Evolutionary conservation across 2,329 filamentous ascomycete species (phyloP).

Genomic region (Blumeriella jaapii): DNA sequence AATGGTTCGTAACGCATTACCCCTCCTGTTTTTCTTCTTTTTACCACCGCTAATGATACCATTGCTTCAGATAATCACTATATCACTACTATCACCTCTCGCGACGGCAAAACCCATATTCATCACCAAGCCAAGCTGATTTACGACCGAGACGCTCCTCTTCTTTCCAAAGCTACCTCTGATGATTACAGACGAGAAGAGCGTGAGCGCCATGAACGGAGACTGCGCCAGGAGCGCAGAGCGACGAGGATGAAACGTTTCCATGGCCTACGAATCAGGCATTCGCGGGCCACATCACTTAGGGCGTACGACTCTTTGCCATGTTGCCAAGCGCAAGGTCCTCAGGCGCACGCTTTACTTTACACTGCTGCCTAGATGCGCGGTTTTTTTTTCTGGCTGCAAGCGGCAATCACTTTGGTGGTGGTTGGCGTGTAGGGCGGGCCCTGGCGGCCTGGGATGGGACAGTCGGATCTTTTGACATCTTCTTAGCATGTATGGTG

Average conservation of each 20-base stretch:
- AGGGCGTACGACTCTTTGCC: no score
- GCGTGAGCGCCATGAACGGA: neutral
- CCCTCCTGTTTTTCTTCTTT: neutral
- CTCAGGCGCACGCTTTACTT: no score
- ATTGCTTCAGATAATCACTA: constrained; percentile 5
- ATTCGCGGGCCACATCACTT: no score
- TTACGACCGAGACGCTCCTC: constrained; percentile 10
- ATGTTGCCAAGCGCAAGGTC: no score
- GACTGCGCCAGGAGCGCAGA: neutral
- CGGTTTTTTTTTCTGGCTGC: neutral
- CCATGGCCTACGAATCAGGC: no score
- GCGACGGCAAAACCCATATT: constrained; percentile 5
- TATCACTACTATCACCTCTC: constrained; percentile 4
- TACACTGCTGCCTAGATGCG: neutral
- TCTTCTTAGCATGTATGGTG: no score
- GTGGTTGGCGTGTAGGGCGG: no score
- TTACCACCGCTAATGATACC: constrained; percentile 2
- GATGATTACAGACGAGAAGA: constrained; percentile 9
- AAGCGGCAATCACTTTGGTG: no score
- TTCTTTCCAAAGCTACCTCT: constrained; percentile 5
- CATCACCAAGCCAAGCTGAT: constrained; percentile 4
- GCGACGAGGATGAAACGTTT: neutral
- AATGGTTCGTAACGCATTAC: constrained; percentile 12
- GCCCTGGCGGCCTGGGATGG: no score
- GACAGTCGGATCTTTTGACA: no score